Evolutionary conservation across 176 grass and related monocot species (phyloP), one percentile per base, ranked within the genome.

Genomic region (Cocos nucifera): DNA sequence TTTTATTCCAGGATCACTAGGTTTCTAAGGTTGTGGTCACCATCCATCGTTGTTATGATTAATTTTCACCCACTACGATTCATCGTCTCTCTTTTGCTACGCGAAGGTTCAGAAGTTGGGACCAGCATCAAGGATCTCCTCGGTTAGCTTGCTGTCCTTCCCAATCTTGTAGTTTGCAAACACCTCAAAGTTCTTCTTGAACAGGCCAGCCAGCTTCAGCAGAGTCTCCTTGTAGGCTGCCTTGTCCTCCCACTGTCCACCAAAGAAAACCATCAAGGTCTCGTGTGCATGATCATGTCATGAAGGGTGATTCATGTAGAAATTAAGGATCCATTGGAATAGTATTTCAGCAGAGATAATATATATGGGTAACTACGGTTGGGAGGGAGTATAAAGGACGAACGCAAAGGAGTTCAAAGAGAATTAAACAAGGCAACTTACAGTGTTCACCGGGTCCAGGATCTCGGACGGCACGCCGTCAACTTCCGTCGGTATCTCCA

Each of bases 171-270:
- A 83, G 76, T 15, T 92, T 22, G 87, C 73, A 26, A 98, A 98
- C 76, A 98, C 93, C 84, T 88, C 93, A 58, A 98, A 98, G 78
- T 98, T 98, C 14, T 92, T 92, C 76, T 80, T 88, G 76, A 98
- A 98, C 57, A 98, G 76, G 4, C 93, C 84, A 12, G 78, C 93
- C 49, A 98, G 81, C 79, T 78, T 98, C 28, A 98, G 67, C 66
- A 98, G 70, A 49, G 87, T 98, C 67, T 88, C 87, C 35, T 71
- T 76, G 73, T 98, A 98, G 8, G 77, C 81, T 12, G 51, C 82
- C 76, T 92, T 92, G 58, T 98, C 79, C 20, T 59, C 66, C 93
- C 93, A 98, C 93, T 98, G 73, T 44, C 58, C 53, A 35, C n/a
- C 4, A 70, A 54, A 19, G 14, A 49, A 17, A 67, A 14, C 4